Conservation (phyloP, 2,329 filamentous ascomycete species). For the Dryadomyces quercus-mongolicae region DNA sequence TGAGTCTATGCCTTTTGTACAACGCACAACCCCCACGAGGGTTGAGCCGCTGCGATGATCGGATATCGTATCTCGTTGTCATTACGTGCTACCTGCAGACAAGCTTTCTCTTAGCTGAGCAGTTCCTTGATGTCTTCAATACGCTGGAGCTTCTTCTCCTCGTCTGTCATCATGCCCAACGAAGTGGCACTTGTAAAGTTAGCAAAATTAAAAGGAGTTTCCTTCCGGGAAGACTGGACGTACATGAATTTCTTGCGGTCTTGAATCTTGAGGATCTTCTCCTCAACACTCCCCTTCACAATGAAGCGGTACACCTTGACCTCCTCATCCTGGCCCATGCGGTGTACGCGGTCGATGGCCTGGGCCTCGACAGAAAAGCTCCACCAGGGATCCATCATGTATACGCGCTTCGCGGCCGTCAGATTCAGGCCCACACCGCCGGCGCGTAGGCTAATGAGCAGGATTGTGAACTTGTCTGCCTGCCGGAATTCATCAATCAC, state of each 20-base stretch:
- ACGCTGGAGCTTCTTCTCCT: slow-evolving; percentile 79
- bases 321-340: slow-evolving; percentile 84
- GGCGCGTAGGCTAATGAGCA: slow-evolving; percentile 75
- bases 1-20: no score
- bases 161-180: slow-evolving; percentile 86
- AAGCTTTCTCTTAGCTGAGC: slow-evolving; percentile 40
- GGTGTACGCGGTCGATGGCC: slow-evolving; percentile 92
- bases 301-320: slow-evolving; percentile 84
- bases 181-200: slow-evolving; percentile 60
- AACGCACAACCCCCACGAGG: no score
- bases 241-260: slow-evolving; percentile 93
- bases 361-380: slow-evolving; percentile 94
- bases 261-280: slow-evolving; percentile 86
- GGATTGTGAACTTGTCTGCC: slow-evolving; percentile 51
- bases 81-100: no score
- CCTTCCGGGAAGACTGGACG: slow-evolving; percentile 21
- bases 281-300: slow-evolving; percentile 82
- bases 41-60: no score
- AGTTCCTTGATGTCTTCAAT: slow-evolving; percentile 93
- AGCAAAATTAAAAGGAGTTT: not conserved
- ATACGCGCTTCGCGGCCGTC: slow-evolving; percentile 79
- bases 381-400: slow-evolving; percentile 99
- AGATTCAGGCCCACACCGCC: slow-evolving; percentile 91
- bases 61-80: no score
- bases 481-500: slow-evolving; percentile 64